Conservation (phyloP, 2,329 filamentous ascomycete genomes). For the Aspergillus pseudonomiae region DNA sequence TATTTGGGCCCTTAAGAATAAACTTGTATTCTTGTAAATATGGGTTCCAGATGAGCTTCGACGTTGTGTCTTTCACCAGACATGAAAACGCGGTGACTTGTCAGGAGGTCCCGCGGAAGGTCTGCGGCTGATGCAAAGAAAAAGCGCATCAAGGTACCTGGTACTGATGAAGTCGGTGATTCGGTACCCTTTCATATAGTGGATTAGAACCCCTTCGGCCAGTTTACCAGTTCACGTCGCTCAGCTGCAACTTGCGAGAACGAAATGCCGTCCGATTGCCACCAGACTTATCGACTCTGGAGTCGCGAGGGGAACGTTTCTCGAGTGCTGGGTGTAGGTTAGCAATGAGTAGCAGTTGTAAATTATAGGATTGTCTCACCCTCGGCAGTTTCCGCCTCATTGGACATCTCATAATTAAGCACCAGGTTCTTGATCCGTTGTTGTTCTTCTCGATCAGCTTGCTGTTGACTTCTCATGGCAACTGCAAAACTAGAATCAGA, state of each 20-base stretch:
- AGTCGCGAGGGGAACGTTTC: constrained; percentile 48
- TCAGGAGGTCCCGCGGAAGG: neutral
- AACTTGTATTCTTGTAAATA: neutral
- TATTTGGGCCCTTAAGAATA: neutral
- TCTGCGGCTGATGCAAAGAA: neutral
- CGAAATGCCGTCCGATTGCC: constrained; percentile 75
- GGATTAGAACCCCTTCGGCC: constrained; percentile 22
- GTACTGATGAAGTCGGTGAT: neutral
- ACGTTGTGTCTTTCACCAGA: constrained; percentile 4
- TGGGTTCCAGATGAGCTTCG: neutral
- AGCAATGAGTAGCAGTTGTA: constrained; percentile 36
- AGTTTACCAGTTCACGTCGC: constrained; percentile 93
- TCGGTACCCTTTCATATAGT: neutral
- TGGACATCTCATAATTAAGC: constrained; percentile 90
- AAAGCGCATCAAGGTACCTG: neutral
- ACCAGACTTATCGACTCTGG: constrained; percentile 57
- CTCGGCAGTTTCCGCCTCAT: constrained; percentile 75
- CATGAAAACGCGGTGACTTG: neutral
- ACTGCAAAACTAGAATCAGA: constrained; percentile 93
- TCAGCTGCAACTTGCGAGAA: constrained; percentile 86
- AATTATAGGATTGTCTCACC: constrained; percentile 58
- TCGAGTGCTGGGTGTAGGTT: constrained; percentile 36
- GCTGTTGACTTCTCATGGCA: constrained; percentile 93
- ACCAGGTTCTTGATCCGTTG: constrained; percentile 98
- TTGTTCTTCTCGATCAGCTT: constrained; percentile 93